phyloP scores from a whole-genome alignment of 768 basidiomycete genomes.

The Boletus sp. region DNA sequence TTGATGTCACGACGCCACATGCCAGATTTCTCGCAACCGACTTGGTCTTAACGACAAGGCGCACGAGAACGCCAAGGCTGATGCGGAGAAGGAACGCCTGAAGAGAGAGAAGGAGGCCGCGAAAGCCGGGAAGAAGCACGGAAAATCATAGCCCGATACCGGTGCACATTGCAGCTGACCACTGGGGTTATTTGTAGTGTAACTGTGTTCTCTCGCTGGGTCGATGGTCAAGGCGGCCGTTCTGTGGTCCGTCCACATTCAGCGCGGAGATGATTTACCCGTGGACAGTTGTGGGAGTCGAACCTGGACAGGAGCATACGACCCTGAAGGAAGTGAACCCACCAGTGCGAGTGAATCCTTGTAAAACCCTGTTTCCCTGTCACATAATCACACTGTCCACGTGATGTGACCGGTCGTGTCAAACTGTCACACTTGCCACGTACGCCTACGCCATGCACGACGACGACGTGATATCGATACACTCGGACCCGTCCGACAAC shows the following conservation, averaged over 20 bases:
- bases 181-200: background rate
- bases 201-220: background rate
- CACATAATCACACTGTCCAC: slow-evolving; percentile 8
- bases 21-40: slow-evolving; percentile 85
- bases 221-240: background rate
- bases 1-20: background rate
- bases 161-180: background rate
- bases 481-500: slow-evolving; percentile 25
- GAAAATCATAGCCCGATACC: slow-evolving; percentile 21
- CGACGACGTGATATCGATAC: slow-evolving; percentile 36
- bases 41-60: slow-evolving; percentile 86
- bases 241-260: background rate
- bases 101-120: slow-evolving; percentile 61
- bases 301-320: slow-evolving; percentile 1
- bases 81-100: slow-evolving; percentile 49
- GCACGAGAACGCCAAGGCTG: slow-evolving; percentile 75
- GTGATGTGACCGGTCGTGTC: slow-evolving; percentile 30
- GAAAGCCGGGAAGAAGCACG: slow-evolving; percentile 37
- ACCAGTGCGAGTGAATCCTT: background rate
- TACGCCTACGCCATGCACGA: slow-evolving; percentile 15
- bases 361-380: background rate
- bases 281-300: slow-evolving; percentile 10
- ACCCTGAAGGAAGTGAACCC: background rate
- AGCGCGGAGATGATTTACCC: slow-evolving; percentile 15
- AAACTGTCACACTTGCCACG: slow-evolving; percentile 12